Base-by-base conservation (phyloP, 208 protist species). In the Acanthamoeba sp. region DNA sequence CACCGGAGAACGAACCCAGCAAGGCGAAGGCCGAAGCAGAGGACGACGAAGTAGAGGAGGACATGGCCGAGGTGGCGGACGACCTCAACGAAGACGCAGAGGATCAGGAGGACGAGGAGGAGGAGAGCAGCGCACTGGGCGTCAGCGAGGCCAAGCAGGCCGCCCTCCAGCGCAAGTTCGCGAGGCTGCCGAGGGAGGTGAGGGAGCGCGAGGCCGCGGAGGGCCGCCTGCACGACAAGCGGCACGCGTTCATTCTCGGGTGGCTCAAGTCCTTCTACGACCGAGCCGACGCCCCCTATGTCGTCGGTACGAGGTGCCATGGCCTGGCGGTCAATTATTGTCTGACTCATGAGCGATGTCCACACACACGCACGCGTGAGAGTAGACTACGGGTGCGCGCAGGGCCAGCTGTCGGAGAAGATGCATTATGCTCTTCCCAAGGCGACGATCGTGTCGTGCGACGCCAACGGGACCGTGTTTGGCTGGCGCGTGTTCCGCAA, bases 341-440 rank as follows among this genome's bases (percentile, higher is more conserved):
- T 42, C 34, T 20, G 0, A 42, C 5, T 0, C 1, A 36, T 24
- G 4, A 36, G 0, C 36, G 66, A n/a, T n/a, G n/a, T n/a, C n/a
- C n/a, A 34, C 66, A 76, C 66, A 2, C 1, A 42, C 55, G 22
- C 20, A 29, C 0, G 18, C 24, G 55, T 6, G 55, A 0, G 55
- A 29, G 22, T 34, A 82, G 71, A 82, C 38, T 82, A 82, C n/a
- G 71, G 71, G 2, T 82, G 71, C 38, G 71, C 71, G 2, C 71
- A 82, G 71, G 71, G 71, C 20, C 20, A n/a, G n/a, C 38, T 82
- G 38, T 82, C 71, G 6, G 71, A 82, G 71, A 82, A 82, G 71
- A 45, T 82, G 71, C 34, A 82, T 27, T n/a, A 82, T 20, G 27
- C 38, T 7, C 71, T 82, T 18, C 71, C 71, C 71, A 82, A 82